A percentile compares a stretch with the other conserved stretches of the same genome.
These are phyloP conservation scores for Pythium aquatile DNA, from an alignment of 352 stramenopile species.

Conservation along the genomic window DNA sequence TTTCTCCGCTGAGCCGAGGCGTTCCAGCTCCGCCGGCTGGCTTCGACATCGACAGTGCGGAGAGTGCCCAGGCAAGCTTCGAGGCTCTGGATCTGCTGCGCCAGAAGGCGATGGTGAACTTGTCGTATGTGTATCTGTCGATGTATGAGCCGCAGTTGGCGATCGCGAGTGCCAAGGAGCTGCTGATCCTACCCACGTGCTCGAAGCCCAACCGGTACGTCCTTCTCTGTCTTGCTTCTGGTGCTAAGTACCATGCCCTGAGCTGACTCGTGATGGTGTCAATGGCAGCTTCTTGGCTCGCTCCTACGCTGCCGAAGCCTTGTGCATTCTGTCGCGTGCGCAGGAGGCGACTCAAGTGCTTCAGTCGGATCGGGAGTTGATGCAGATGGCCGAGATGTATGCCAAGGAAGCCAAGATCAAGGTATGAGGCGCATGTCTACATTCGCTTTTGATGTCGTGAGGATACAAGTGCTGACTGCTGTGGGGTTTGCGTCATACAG, in stretches of 20 bases:
- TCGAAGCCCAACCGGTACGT: conserved; percentile 67
- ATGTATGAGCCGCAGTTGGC: conserved; percentile 90
- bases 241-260: neutral
- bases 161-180: conserved; percentile 77
- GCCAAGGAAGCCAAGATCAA: conserved; percentile 71
- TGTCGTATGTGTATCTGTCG: conserved; percentile 90
- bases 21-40: neutral
- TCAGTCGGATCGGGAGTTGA: conserved; percentile 71
- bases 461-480: neutral
- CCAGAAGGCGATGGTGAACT: conserved; percentile 85
- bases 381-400: conserved; percentile 78
- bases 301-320: conserved; percentile 87
- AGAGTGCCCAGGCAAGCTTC: conserved; percentile 38
- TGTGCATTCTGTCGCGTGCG: conserved; percentile 87
- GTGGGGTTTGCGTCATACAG: conserved; percentile 23
- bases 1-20: conserved; percentile 2
- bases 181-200: conserved; percentile 64
- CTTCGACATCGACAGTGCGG: conserved; percentile 22
- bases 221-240: neutral
- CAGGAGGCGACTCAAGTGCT: conserved; percentile 72
- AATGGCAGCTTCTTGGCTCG: conserved; percentile 62
- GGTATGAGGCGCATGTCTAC: conserved; percentile 26
- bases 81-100: conserved; percentile 66
- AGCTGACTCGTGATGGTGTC: neutral
- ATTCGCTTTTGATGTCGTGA: neutral